These are phyloP conservation scores for Cercospora zeina DNA, from an alignment of 2,329 filamentous ascomycete species.

Conservation along the genomic window DNA sequence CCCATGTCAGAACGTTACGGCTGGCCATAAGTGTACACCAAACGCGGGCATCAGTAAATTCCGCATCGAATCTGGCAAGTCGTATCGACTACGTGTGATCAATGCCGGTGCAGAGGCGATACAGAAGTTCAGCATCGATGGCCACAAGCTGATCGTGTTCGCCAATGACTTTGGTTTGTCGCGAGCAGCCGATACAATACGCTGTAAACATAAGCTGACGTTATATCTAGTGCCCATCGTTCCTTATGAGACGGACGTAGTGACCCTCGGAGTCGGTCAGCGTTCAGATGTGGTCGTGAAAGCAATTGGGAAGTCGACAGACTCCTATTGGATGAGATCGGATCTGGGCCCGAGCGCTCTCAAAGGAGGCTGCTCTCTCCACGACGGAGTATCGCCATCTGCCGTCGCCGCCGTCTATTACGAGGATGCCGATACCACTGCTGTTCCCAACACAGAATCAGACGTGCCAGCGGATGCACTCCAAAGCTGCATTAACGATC, in stretches of 20 bases:
- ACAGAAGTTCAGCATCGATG: slow-evolving; percentile 52
- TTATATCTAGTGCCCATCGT: slow-evolving; percentile 39
- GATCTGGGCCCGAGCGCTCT: slow-evolving; percentile 63
- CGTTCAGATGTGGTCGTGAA: slow-evolving; percentile 51
- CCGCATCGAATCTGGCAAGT: slow-evolving; percentile 45
- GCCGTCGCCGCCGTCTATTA: slow-evolving; percentile 68
- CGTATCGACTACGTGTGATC: slow-evolving; percentile 47
- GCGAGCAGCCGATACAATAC: no score
- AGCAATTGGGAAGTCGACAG: slow-evolving; percentile 33
- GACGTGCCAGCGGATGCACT: slow-evolving; percentile 51
- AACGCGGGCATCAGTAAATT: slow-evolving; percentile 41
- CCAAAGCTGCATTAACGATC: slow-evolving; percentile 57
- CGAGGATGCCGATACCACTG: slow-evolving; percentile 54
- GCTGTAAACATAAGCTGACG: not conserved
- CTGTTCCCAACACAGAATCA: slow-evolving; percentile 46
- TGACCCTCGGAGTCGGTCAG: slow-evolving; percentile 61
- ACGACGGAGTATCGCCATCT: slow-evolving; percentile 45
- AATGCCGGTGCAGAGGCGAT: slow-evolving; percentile 47
- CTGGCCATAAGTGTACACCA: slow-evolving; percentile 32
- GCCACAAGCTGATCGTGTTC: slow-evolving; percentile 47
- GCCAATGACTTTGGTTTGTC: slow-evolving; percentile 42
- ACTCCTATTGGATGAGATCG: slow-evolving; percentile 44
- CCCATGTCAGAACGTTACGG: slow-evolving; percentile 37
- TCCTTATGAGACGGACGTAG: slow-evolving; percentile 44
- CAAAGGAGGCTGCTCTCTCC: slow-evolving; percentile 31